Conservation (phyloP, 768 basidiomycete genomes). For the Boletus sensibilis region DNA sequence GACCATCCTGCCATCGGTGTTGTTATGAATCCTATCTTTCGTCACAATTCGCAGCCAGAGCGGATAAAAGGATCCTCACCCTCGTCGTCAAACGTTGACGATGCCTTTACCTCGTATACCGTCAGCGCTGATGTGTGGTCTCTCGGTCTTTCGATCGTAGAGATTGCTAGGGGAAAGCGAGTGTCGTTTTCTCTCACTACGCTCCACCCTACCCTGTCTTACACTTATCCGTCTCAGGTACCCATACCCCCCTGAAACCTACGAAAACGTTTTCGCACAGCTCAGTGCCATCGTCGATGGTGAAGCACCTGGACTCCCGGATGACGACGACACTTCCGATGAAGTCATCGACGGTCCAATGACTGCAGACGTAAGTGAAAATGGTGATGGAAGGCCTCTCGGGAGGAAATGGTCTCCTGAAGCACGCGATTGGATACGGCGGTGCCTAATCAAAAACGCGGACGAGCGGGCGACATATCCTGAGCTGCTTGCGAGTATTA, state of each 20-base stretch:
- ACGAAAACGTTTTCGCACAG: conserved; percentile 96
- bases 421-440: conserved; percentile 80
- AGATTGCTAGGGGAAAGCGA: conserved; percentile 75
- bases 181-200: background rate
- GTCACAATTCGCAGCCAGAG: conserved; percentile 63
- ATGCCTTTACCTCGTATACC: conserved; percentile 63
- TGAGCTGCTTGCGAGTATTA: conserved; percentile 63
- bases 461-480: conserved; percentile 77
- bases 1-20: background rate
- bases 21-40: background rate
- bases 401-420: conserved; percentile 34
- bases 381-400: conserved; percentile 10
- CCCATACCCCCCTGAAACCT: conserved; percentile 97
- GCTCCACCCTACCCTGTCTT: background rate
- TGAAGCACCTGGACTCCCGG: conserved; percentile 84
- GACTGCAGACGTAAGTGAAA: conserved; percentile 11
- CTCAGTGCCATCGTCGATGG: conserved; percentile 96
- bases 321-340: conserved; percentile 36
- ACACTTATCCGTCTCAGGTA: conserved; percentile 43
- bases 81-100: conserved; percentile 31
- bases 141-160: conserved; percentile 89
- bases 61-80: conserved; percentile 90
- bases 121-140: conserved; percentile 99
- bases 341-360: conserved; percentile 14
- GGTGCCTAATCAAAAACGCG: conserved; percentile 81